A percentile compares a stretch with the other conserved stretches of the same genome.
phyloP scores from a whole-genome alignment of 768 basidiomycete genomes.

The Hebeloma cylindrosporum region DNA sequence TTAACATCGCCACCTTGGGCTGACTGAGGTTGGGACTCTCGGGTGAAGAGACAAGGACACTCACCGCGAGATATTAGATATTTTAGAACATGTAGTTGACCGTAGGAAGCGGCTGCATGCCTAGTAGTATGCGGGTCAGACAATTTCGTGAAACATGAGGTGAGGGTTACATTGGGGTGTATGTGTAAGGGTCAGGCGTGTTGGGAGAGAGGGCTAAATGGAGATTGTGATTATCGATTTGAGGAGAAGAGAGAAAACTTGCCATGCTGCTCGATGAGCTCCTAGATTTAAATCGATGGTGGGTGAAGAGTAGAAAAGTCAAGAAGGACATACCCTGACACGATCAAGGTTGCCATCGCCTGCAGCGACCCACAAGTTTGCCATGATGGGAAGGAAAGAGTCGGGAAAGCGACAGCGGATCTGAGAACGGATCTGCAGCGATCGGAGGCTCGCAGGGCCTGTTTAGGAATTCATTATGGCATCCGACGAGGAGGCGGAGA shows the following conservation, averaged over 20 bases:
- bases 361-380: slow-evolving; percentile 92
- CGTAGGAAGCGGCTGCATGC: slow-evolving; percentile 95
- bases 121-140: slow-evolving; percentile 41
- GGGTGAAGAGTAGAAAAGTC: slow-evolving; percentile 7
- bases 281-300: slow-evolving; percentile 36
- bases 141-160: slow-evolving; percentile 16
- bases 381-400: slow-evolving; percentile 13
- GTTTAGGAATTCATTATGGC: slow-evolving; percentile 27
- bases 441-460: slow-evolving; percentile 18
- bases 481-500: slow-evolving; percentile 4
- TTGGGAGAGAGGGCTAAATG: slow-evolving; percentile 66
- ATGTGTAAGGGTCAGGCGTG: slow-evolving; percentile 66
- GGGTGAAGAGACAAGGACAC: slow-evolving; percentile 8
- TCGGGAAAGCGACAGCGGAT: slow-evolving; percentile 21
- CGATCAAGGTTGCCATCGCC: slow-evolving; percentile 84
- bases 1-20: slow-evolving; percentile 93
- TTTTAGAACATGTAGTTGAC: slow-evolving; percentile 69
- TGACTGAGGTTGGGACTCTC: slow-evolving; percentile 8
- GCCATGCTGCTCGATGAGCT: slow-evolving; percentile 59
- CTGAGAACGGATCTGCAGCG: slow-evolving; percentile 28
- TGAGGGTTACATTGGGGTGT: slow-evolving; percentile 69
- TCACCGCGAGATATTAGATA: slow-evolving; percentile 76
- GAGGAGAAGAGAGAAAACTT: slow-evolving; percentile 34
- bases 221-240: slow-evolving; percentile 33
- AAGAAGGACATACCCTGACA: slow-evolving; percentile 53